phyloP scores from a whole-genome alignment of 2,329 filamentous ascomycete species.

The Cytospora chrysosperma region DNA sequence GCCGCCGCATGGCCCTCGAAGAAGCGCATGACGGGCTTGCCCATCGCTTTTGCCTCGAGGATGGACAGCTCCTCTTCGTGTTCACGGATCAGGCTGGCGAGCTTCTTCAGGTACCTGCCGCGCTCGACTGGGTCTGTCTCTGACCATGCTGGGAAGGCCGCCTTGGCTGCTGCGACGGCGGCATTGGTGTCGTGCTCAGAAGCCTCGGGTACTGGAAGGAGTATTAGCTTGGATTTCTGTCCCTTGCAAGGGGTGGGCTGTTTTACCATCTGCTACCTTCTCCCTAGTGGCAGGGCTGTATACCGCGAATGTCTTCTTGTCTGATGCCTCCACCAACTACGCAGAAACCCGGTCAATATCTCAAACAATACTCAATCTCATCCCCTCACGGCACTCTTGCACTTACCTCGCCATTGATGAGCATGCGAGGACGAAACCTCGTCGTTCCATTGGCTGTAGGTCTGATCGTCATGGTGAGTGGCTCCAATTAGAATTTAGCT shows the following conservation, averaged over 20 bases:
- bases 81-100: slow-evolving; percentile 44
- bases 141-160: slow-evolving; percentile 47
- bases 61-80: slow-evolving; percentile 43
- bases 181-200: slow-evolving; percentile 41
- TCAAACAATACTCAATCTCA: background rate
- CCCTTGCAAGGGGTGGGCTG: background rate
- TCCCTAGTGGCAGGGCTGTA: slow-evolving; percentile 43
- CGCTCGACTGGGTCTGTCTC: slow-evolving; percentile 40
- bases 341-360: background rate
- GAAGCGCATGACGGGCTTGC: slow-evolving; percentile 40
- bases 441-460: background rate
- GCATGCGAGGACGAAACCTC: slow-evolving; percentile 38
- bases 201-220: slow-evolving; percentile 42
- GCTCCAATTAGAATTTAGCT: background rate
- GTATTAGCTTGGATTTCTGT: background rate
- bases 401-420: slow-evolving; percentile 45
- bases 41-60: slow-evolving; percentile 47
- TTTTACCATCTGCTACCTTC: slow-evolving; percentile 36
- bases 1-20: slow-evolving; percentile 39
- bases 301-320: slow-evolving; percentile 44
- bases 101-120: slow-evolving; percentile 42
- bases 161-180: slow-evolving; percentile 44
- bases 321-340: slow-evolving; percentile 48
- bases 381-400: background rate
- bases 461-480: background rate